Percentiles rank a stretch among this genome's conserved stretches.
Evolutionary conservation across 805 yeast species (phyloP).

Genomic region (Saccharomycopsis synnaedendra): DNA sequence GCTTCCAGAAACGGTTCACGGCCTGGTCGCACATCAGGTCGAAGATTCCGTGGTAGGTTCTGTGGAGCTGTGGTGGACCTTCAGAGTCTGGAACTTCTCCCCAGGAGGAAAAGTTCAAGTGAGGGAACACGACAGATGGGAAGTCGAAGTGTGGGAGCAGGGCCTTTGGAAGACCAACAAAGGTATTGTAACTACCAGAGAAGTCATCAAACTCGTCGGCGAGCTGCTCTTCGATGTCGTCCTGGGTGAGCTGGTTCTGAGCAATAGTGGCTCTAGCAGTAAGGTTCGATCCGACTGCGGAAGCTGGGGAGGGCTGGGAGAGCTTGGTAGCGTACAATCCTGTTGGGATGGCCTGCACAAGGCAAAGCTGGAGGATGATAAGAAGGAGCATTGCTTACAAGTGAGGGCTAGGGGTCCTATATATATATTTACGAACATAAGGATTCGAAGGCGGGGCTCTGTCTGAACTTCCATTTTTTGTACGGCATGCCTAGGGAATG

Average conservation of each 20-base stretch:
- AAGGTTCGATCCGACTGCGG: neutral
- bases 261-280: neutral
- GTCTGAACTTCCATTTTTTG: too few species aligned
- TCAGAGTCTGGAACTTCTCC: neutral
- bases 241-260: neutral
- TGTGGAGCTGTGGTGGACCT: neutral
- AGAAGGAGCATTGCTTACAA: too few species aligned
- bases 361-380: too few species aligned
- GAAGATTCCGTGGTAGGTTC: constrained; percentile 9
- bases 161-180: neutral
- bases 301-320: too few species aligned
- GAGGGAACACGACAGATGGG: neutral
- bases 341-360: too few species aligned
- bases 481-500: too few species aligned
- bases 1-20: constrained; percentile 4
- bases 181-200: constrained; percentile 1
- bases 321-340: too few species aligned
- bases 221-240: neutral
- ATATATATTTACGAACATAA: too few species aligned
- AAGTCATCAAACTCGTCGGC: constrained; percentile 1
- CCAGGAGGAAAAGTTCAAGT: neutral
- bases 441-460: too few species aligned
- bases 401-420: too few species aligned
- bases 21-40: constrained; percentile 9
- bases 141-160: neutral